Conservation (phyloP, 2,329 filamentous ascomycete genomes). For the Claviceps pazoutovae region DNA sequence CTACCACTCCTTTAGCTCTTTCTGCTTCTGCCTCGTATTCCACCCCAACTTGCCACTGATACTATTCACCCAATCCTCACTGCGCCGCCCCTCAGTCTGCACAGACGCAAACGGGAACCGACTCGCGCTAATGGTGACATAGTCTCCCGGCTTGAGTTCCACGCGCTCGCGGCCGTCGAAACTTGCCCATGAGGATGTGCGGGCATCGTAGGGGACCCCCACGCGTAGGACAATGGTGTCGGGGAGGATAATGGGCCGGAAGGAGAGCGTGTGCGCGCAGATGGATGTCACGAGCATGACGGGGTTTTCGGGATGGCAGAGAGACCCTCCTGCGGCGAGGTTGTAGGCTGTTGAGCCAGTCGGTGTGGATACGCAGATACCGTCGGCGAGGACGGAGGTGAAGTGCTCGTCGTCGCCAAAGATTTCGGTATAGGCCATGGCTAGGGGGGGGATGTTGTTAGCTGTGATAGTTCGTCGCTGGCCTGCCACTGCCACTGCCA, state of each 20-base stretch:
- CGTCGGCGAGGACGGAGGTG: slow-evolving; percentile 84
- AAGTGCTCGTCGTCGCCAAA: slow-evolving; percentile 95
- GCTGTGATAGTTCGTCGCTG: neutral
- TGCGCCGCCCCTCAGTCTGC: slow-evolving; percentile 51
- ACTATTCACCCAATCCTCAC: slow-evolving; percentile 72
- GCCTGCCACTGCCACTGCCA: too few species aligned
- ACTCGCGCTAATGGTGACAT: slow-evolving; percentile 71
- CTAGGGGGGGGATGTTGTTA: slow-evolving; percentile 25
- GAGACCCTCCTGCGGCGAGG: slow-evolving; percentile 82
- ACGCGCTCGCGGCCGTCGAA: slow-evolving; percentile 87
- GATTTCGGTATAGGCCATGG: slow-evolving; percentile 82
- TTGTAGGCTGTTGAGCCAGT: slow-evolving; percentile 95
- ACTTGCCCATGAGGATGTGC: slow-evolving; percentile 88
- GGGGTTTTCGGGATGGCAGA: slow-evolving; percentile 92
- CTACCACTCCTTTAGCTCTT: slow-evolving; percentile 38
- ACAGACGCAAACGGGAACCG: slow-evolving; percentile 70
- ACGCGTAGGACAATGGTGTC: slow-evolving; percentile 90
- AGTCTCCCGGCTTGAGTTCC: slow-evolving; percentile 67
- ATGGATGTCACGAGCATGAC: slow-evolving; percentile 92
- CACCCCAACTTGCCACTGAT: slow-evolving; percentile 67
- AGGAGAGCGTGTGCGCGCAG: slow-evolving; percentile 86
- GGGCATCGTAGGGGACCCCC: slow-evolving; percentile 86
- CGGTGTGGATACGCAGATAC: slow-evolving; percentile 84
- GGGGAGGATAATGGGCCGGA: slow-evolving; percentile 89
- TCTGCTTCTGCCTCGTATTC: slow-evolving; percentile 70